Base-by-base conservation (phyloP, 352 stramenopile species). In the Phytophthora tentaculata region DNA sequence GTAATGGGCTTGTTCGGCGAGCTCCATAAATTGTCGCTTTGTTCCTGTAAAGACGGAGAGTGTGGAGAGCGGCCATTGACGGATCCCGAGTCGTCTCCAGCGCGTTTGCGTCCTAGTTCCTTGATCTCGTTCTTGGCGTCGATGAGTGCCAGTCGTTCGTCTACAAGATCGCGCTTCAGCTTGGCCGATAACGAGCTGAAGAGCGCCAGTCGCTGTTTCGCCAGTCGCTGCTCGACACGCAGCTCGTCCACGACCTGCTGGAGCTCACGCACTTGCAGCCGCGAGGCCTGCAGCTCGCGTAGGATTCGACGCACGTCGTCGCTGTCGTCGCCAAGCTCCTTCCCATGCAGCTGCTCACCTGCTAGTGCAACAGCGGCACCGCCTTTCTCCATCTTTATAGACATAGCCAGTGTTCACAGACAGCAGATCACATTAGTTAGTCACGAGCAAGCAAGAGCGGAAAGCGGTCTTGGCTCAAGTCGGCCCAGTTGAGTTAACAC, bases 111-210 rank as follows among this genome's bases (percentile, higher is more conserved):
- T 37, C 79, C 77, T 56, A 90, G 37, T 54, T 92, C 83, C 16
- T 83, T 75, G 1, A 84, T 71, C 32, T 91, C 81, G 56, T 86
- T 88, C 61, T 88, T 89, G 10, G 81, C 79, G 52, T 91, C 77
- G 26, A 92, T 87, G 43, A 91, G 83, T 9, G 84, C 84, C 28
- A 93, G 71, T 53, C 84, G 80, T 67, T 95, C 86, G 65, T 89
- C 83, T 58, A 95, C 76, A 63, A 95, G 76, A 35, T 92, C 81
- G 44, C 83, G 81, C 63, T 89, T 90, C 43, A 95, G 69, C 59
- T 93, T 89, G 44, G 79, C 54, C 19, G 83, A 69, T 0, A 93
- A 49, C 22, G 80, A 81, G 53, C 72, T 65, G 63, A 88, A 91
- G 7, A 95, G 69, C 45, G 76, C 62, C 14, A 91, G 20, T 0